Evolutionary conservation across 345 rosid species (phyloP).

Genomic region (Sapria himalayana): DNA sequence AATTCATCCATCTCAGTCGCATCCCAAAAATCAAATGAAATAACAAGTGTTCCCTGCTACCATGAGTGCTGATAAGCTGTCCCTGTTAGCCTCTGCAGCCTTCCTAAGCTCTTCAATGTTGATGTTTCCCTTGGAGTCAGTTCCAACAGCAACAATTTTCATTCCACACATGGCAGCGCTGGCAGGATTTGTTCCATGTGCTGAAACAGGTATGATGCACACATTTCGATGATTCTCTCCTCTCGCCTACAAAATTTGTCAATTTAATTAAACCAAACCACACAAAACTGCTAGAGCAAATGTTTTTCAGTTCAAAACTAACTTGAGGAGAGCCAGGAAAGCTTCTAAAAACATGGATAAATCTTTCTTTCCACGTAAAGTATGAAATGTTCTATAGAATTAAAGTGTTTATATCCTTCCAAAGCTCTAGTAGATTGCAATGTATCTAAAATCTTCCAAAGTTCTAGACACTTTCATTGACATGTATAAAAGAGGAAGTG

Average conservation of each 20-base stretch:
- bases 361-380: no score
- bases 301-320: no score
- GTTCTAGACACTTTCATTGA: no score
- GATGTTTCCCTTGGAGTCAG: slow-evolving; percentile 95
- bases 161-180: slow-evolving; percentile 99
- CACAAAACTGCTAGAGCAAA: no score
- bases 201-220: slow-evolving; percentile 96
- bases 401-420: no score
- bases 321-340: neutral
- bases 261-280: no score
- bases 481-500: no score
- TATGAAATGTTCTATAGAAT: no score
- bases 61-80: slow-evolving; percentile 83
- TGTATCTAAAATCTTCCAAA: no score
- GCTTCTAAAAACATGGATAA: no score
- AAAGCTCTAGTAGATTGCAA: no score
- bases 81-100: slow-evolving; percentile 84
- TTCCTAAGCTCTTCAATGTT: slow-evolving; percentile 68
- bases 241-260: slow-evolving; percentile 44
- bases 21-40: slow-evolving; percentile 5
- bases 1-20: no score
- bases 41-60: slow-evolving; percentile 11
- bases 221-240: slow-evolving; percentile 94
- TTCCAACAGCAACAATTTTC: slow-evolving; percentile 90
- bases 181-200: slow-evolving; percentile 99